A percentile compares a stretch with the other conserved stretches of the same genome.
Evolutionary conservation across 176 grass and related monocot species (phyloP).

Genomic region (Olyra latifolia): DNA sequence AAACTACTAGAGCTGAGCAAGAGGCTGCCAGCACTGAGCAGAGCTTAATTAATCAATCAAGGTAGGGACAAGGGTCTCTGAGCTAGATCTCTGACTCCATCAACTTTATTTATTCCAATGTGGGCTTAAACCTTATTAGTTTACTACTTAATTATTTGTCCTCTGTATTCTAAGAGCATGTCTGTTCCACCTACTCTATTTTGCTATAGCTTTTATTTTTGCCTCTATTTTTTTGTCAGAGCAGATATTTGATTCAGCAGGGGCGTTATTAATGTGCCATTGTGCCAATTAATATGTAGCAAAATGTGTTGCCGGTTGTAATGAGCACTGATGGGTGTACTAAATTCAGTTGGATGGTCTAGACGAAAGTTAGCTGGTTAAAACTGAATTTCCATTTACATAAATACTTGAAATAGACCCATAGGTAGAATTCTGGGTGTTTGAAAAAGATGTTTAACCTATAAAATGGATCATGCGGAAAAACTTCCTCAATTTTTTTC

Average conservation of each 20-base stretch:
- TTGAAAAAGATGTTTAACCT: no score
- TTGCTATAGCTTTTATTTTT: background rate
- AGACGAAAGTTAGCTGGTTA: background rate
- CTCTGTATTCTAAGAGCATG: constrained; percentile 22
- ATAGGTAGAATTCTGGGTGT: no score
- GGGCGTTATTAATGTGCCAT: background rate
- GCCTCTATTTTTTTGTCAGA: background rate
- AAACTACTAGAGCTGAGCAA: constrained; percentile 49
- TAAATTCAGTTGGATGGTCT: background rate
- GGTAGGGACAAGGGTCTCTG: constrained; percentile 42
- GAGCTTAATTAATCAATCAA: constrained; percentile 27
- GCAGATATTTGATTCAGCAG: background rate
- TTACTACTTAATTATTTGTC: constrained; percentile 20
- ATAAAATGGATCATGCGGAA: no score
- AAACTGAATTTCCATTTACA: background rate
- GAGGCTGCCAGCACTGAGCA: constrained; percentile 6
- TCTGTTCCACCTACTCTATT: constrained; percentile 33
- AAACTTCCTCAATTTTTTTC: no score
- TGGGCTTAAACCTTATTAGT: constrained; percentile 12
- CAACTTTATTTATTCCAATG: constrained; percentile 40
- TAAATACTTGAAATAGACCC: background rate
- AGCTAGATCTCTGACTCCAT: constrained; percentile 32
- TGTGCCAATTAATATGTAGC: no score
- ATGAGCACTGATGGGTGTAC: background rate
- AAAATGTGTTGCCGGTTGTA: background rate